Evolutionary conservation across 2,329 filamentous ascomycete genomes (phyloP).

Genomic region (Phialophora verrucosa): DNA sequence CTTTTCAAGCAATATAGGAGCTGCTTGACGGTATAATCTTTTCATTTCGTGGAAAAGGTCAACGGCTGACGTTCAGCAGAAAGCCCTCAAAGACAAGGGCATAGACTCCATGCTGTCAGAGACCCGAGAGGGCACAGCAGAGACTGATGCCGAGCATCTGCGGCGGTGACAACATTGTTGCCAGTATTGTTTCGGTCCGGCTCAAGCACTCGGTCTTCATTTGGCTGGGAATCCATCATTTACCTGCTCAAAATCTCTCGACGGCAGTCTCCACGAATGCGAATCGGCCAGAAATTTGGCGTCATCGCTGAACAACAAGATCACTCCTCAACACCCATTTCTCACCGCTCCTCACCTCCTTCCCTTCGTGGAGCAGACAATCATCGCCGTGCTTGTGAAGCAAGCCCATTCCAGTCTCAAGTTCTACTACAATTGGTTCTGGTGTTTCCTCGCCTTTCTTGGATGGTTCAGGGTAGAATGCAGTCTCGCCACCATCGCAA

Average conservation of each 20-base stretch:
- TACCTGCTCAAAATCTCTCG: not conserved
- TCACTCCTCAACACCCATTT: constrained; percentile 93
- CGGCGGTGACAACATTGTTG: constrained; percentile 39
- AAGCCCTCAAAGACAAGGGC: constrained; percentile 82
- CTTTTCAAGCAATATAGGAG: constrained; percentile 88
- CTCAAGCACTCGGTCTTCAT: not conserved
- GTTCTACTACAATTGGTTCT: constrained; percentile 69
- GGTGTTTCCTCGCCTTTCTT: constrained; percentile 49
- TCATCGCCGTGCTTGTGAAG: constrained; percentile 88
- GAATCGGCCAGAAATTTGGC: constrained; percentile 20
- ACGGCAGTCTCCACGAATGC: not conserved
- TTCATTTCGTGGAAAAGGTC: not conserved
- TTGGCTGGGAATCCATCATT: not conserved
- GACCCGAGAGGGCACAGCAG: constrained; percentile 84
- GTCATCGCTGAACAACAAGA: constrained; percentile 56
- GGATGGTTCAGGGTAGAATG: constrained; percentile 77
- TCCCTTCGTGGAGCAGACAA: constrained; percentile 87
- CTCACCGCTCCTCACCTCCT: constrained; percentile 77
- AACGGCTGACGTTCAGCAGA: constrained; percentile 57
- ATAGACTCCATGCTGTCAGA: constrained; percentile 94
- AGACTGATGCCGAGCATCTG: constrained; percentile 78
- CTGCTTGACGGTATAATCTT: constrained; percentile 73
- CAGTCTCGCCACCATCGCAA: constrained; percentile 84
- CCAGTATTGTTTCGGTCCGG: not conserved
- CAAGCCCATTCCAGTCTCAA: constrained; percentile 83